Conservation (phyloP, 352 stramenopile species). For the Pythium scleroteichum region DNA sequence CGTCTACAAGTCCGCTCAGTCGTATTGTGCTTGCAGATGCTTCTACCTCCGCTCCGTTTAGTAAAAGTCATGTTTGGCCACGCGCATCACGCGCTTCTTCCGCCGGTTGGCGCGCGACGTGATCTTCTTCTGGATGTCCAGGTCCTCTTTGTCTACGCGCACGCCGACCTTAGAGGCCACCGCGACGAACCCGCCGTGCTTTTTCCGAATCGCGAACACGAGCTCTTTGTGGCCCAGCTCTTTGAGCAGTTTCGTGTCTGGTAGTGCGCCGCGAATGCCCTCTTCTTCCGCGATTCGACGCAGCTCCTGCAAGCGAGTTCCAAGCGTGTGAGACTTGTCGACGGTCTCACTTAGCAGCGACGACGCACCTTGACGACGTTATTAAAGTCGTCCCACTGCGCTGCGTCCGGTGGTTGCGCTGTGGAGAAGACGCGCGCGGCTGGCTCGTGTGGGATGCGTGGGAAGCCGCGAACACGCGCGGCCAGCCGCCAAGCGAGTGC, state of each 20-base stretch:
- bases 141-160: conserved; percentile 32
- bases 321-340: background rate
- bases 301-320: conserved; percentile 45
- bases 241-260: conserved; percentile 76
- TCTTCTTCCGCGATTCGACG: conserved; percentile 58
- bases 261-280: conserved; percentile 39
- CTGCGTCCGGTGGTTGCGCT: background rate
- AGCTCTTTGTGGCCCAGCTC: conserved; percentile 58
- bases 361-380: conserved; percentile 57
- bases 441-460: background rate
- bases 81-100: conserved; percentile 48
- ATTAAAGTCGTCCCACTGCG: conserved; percentile 61
- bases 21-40: background rate
- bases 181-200: conserved; percentile 70
- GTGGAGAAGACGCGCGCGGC: conserved; percentile 5
- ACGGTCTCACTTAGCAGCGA: background rate
- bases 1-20: too few species aligned
- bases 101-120: conserved; percentile 60
- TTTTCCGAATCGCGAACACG: conserved; percentile 79
- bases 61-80: conserved; percentile 75
- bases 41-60: conserved; percentile 27
- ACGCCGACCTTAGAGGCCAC: conserved; percentile 63
- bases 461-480: background rate
- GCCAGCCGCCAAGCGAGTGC: conserved; percentile 7
- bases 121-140: conserved; percentile 76